phyloP scores from a whole-genome alignment of 2,329 filamentous ascomycete species.

The Paraphoma sp. region DNA sequence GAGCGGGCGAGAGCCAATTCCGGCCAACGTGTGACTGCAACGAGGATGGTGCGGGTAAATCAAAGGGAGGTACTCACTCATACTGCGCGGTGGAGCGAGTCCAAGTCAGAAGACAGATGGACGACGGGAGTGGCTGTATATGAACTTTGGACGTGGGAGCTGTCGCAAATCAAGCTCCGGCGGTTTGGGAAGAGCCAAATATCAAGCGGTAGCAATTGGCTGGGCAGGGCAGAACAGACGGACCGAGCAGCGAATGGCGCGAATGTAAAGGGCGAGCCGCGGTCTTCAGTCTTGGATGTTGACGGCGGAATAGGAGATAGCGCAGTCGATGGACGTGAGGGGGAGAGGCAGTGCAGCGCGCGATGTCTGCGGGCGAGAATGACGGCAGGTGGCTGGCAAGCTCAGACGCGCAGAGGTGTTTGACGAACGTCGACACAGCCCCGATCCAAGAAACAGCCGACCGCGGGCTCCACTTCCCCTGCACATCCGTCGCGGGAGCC shows the following conservation, averaged over 20 bases:
- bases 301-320: background rate
- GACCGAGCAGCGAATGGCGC: background rate
- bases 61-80: conserved; percentile 7
- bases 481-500: background rate
- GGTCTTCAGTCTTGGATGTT: background rate
- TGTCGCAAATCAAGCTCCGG: background rate
- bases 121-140: background rate
- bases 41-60: background rate
- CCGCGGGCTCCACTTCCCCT: background rate
- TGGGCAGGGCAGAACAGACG: background rate
- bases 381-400: background rate
- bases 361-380: background rate
- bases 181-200: background rate
- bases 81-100: background rate
- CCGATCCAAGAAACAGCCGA: background rate
- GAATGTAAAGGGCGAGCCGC: background rate
- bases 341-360: background rate
- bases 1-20: background rate
- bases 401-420: background rate
- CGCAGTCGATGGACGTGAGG: background rate
- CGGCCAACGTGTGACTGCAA: background rate
- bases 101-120: background rate
- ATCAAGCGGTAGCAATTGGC: background rate
- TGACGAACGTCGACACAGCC: background rate
- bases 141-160: background rate